Conservation (phyloP, 805 yeast species). For the Yarrowia deformans region DNA sequence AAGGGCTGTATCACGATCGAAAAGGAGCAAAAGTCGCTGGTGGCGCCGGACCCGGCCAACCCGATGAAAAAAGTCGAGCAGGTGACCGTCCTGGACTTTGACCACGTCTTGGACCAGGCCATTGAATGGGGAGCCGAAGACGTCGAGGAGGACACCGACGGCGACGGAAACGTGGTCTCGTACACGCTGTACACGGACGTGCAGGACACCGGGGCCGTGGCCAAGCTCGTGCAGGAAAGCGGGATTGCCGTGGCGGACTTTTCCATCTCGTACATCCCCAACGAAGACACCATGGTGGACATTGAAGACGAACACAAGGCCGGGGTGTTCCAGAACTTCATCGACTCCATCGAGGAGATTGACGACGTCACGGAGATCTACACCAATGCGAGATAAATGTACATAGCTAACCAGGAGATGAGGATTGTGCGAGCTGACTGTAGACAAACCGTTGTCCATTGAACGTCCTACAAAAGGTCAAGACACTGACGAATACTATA, state of each 20-base stretch:
- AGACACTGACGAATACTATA: too few species aligned
- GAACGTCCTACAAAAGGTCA: too few species aligned
- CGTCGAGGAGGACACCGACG: slow-evolving; percentile 68
- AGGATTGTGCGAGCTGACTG: neutral
- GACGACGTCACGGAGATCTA: slow-evolving; percentile 85
- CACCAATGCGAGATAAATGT: slow-evolving; percentile 60
- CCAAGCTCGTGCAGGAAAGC: slow-evolving; percentile 60
- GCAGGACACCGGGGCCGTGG: slow-evolving; percentile 64
- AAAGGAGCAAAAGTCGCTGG: slow-evolving; percentile 40
- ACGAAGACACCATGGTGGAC: slow-evolving; percentile 52
- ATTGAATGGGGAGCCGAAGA: slow-evolving; percentile 78
- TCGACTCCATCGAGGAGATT: slow-evolving; percentile 70
- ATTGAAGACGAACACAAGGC: slow-evolving; percentile 60
- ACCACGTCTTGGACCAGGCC: slow-evolving; percentile 74
- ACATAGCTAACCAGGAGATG: slow-evolving; percentile 11
- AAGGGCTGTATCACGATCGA: slow-evolving; percentile 74
- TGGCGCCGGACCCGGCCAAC: slow-evolving; percentile 45
- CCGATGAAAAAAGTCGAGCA: slow-evolving; percentile 33
- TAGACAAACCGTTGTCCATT: too few species aligned
- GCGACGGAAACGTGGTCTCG: slow-evolving; percentile 53
- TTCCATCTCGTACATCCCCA: slow-evolving; percentile 63
- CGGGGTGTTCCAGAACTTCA: slow-evolving; percentile 63
- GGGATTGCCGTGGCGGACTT: slow-evolving; percentile 71
- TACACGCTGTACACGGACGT: slow-evolving; percentile 67
- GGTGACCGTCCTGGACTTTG: slow-evolving; percentile 62